phyloP scores from a whole-genome alignment of 352 stramenopile genomes.

The Aphanomyces invadans region DNA sequence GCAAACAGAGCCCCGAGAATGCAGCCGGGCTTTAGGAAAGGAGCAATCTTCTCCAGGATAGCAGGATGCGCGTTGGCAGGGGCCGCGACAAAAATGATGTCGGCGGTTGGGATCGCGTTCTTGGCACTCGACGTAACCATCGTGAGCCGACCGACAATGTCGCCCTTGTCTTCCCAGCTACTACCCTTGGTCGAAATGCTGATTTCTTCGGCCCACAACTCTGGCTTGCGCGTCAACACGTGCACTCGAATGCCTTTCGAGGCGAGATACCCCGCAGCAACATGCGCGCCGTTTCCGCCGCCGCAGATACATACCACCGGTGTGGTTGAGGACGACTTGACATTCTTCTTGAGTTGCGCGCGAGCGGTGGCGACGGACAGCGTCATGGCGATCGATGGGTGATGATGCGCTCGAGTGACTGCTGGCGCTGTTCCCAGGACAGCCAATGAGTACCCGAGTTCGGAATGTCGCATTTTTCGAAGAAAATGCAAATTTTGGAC shows the following conservation, averaged over 20 bases:
- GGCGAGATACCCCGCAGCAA: constrained; percentile 82
- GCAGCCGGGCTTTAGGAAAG: constrained; percentile 79
- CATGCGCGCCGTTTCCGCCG: constrained; percentile 87
- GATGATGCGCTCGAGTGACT: too few relatives aligned
- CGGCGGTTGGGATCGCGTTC: constrained; percentile 75
- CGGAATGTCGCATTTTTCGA: not conserved
- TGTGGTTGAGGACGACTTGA: constrained; percentile 25
- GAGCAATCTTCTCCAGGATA: constrained; percentile 67
- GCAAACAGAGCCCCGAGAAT: constrained; percentile 85
- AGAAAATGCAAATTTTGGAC: not conserved
- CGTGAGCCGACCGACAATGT: constrained; percentile 57
- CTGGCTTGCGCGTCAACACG: constrained; percentile 72
- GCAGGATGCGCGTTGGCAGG: constrained; percentile 82
- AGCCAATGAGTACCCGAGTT: not conserved
- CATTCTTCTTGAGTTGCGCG: constrained; percentile 48
- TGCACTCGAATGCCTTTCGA: constrained; percentile 76
- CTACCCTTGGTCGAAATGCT: constrained; percentile 75
- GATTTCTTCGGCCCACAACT: constrained; percentile 69
- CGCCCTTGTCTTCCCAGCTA: constrained; percentile 78
- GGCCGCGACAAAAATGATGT: constrained; percentile 87
- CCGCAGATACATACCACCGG: constrained; percentile 86
- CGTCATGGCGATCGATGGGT: constrained; percentile 39
- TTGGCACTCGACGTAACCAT: constrained; percentile 77
- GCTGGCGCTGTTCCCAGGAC: too few relatives aligned
- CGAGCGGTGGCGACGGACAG: constrained; percentile 68